Evolutionary conservation across 345 rosid species (phyloP).

Genomic region (Camelina hispida): DNA sequence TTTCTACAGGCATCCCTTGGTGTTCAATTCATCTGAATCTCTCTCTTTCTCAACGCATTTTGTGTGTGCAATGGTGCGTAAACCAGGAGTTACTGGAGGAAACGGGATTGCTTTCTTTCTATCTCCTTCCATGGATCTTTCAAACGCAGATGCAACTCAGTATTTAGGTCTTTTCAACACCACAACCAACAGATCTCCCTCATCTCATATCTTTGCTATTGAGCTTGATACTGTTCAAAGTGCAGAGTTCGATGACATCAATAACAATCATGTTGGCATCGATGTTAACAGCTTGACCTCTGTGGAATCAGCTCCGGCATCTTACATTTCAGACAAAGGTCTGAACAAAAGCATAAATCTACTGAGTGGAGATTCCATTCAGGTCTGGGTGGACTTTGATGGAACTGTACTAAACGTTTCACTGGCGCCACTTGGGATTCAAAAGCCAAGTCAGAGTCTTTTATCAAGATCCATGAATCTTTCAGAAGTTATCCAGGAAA

Average conservation of each 20-base stretch:
- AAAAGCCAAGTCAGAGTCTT: constrained; percentile 55
- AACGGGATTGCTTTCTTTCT: constrained; percentile 55
- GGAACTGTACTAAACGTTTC: constrained; percentile 52
- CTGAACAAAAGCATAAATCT: constrained; percentile 44
- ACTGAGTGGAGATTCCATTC: constrained; percentile 52
- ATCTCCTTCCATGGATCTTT: constrained; percentile 45
- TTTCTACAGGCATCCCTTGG: constrained; percentile 51
- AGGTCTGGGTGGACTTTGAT: constrained; percentile 68
- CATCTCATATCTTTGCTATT: constrained; percentile 60
- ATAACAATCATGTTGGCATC: constrained; percentile 66
- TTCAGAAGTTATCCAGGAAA: constrained; percentile 47
- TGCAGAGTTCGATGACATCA: constrained; percentile 54
- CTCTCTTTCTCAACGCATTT: constrained; percentile 50
- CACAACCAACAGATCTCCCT: constrained; percentile 36
- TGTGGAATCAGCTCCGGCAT: constrained; percentile 42
- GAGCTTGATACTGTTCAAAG: constrained; percentile 65
- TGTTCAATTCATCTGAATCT: constrained; percentile 47
- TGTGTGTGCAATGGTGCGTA: constrained; percentile 52
- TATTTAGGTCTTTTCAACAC: constrained; percentile 61
- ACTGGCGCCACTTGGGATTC: constrained; percentile 44
- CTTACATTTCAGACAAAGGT: constrained; percentile 43
- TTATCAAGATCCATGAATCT: constrained; percentile 51
- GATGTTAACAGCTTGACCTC: constrained; percentile 58
- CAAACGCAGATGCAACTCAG: constrained; percentile 31
- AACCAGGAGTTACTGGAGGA: constrained; percentile 41